Evolutionary conservation across 352 stramenopile genomes (phyloP), one percentile per base, ranked within the genome.

Genomic region (Globisporangium mamillatum): DNA sequence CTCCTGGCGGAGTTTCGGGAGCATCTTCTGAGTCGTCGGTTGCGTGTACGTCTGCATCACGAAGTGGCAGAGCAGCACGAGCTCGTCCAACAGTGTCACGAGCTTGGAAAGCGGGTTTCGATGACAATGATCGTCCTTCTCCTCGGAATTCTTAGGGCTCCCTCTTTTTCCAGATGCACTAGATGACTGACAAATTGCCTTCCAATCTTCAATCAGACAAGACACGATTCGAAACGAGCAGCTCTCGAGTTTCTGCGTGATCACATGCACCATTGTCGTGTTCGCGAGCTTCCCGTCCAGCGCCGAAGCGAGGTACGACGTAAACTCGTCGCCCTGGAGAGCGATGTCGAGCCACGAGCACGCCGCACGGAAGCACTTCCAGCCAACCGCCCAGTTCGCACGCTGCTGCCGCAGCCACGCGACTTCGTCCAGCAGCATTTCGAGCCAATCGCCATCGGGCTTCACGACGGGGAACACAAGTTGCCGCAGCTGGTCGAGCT

Each of bases 341-440:
- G 55, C 44, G 4, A 93, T 63, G 22, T 93, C 65, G 59, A 92
- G 69, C 81, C 79, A 92, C 52, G 75, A 73, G 27, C 79, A 90
- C 3, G 79, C 77, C 1, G 75, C 72, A 1, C 78, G 82, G 66
- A 94, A 91, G 60, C 82, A 92, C 29, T 82, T 75, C 86, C 86
- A 94, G 9, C 82, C 82, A n/a, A 78, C 67, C 1, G 71, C 64
- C 86, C 86, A 94, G 25, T 68, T 66, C 46, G 54, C 50, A 8
- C 73, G 84, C 34, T 63, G 60, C 6, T 65, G 50, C 1, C 74
- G 64, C 36, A 83, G 75, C 8, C 53, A 60, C 4, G 66, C 20
- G 8, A 91, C 41, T 25, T 78, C 81, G 10, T 46, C 59, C 50
- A 85, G 73, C 29, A 92, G 66, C 1, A 64, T 53, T 4, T 44